phyloP scores from a whole-genome alignment of 1,284 basidiomycete genomes.

The Neotropicomus parvogracilis region DNA sequence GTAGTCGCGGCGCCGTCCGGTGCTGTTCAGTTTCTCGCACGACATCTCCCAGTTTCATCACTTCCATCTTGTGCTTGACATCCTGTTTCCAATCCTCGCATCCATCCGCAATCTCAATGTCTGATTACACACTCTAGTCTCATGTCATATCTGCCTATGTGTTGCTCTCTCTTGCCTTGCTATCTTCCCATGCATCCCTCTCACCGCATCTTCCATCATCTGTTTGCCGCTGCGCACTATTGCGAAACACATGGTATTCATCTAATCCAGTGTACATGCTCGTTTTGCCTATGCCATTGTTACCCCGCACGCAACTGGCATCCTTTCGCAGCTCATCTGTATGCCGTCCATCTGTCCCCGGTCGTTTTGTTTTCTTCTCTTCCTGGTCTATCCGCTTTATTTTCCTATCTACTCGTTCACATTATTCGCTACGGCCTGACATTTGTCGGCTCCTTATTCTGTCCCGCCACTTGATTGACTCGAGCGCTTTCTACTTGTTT shows the following conservation, averaged over 20 bases:
- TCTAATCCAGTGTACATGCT: constrained; percentile 35
- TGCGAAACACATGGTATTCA: constrained; percentile 37
- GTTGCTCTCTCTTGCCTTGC: constrained; percentile 35
- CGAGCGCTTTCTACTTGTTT: constrained; percentile 34
- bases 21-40: constrained; percentile 25
- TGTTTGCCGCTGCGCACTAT: constrained; percentile 31
- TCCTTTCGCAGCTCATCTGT: constrained; percentile 22
- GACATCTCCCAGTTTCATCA: constrained; percentile 27
- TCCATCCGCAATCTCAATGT: constrained; percentile 36
- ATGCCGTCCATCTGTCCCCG: constrained; percentile 23
- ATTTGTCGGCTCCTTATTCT: constrained; percentile 30
- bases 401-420: constrained; percentile 32
- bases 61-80: constrained; percentile 36
- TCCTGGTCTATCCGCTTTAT: constrained; percentile 27
- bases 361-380: constrained; percentile 25
- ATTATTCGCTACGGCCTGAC: constrained; percentile 27
- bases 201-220: constrained; percentile 24
- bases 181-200: constrained; percentile 32
- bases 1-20: constrained; percentile 31
- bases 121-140: constrained; percentile 38
- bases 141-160: constrained; percentile 37
- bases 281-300: constrained; percentile 31
- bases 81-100: constrained; percentile 35
- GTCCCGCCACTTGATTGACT: constrained; percentile 24
- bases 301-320: constrained; percentile 22